Conservation (phyloP, 2,329 filamentous ascomycete species). For the Metarhizium rileyi region DNA sequence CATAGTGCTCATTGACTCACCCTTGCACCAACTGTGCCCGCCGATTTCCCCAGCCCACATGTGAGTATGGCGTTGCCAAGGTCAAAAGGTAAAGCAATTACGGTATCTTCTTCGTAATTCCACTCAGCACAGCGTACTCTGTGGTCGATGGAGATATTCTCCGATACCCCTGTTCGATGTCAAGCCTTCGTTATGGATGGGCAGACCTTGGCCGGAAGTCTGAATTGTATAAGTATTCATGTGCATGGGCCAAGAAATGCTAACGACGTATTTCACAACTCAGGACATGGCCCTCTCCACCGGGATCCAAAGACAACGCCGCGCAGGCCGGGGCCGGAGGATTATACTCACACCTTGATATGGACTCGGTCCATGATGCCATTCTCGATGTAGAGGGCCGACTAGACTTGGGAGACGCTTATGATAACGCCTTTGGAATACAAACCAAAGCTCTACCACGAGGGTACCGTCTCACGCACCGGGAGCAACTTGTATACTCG, state of each 20-base stretch:
- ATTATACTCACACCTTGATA: slow-evolving; percentile 27
- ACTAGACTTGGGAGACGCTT: slow-evolving; percentile 4
- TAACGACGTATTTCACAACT: not conserved
- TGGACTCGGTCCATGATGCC: slow-evolving; percentile 23
- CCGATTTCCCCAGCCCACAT: slow-evolving; percentile 40
- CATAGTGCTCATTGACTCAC: slow-evolving; percentile 44
- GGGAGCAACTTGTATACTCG: slow-evolving; percentile 4
- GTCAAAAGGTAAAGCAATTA: slow-evolving; percentile 13
- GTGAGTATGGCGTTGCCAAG: slow-evolving; percentile 30
- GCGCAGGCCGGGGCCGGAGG: slow-evolving; percentile 9
- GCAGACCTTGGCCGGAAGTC: too few species aligned
- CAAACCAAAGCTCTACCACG: slow-evolving; percentile 2
- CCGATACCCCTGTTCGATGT: not conserved
- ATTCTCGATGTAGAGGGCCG: slow-evolving; percentile 22
- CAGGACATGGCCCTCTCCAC: slow-evolving; percentile 4
- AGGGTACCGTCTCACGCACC: slow-evolving; percentile 3
- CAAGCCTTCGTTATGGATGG: not conserved
- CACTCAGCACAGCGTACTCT: not conserved
- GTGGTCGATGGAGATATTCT: not conserved
- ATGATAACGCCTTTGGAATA: slow-evolving; percentile 5
- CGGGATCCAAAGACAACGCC: slow-evolving; percentile 11
- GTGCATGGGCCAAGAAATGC: not conserved
- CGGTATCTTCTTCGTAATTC: not conserved
- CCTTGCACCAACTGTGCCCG: slow-evolving; percentile 44
- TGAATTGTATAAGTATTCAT: not conserved